Evolutionary conservation across 2,329 filamentous ascomycete genomes (phyloP).

Genomic region (Pyrenophora graminea): DNA sequence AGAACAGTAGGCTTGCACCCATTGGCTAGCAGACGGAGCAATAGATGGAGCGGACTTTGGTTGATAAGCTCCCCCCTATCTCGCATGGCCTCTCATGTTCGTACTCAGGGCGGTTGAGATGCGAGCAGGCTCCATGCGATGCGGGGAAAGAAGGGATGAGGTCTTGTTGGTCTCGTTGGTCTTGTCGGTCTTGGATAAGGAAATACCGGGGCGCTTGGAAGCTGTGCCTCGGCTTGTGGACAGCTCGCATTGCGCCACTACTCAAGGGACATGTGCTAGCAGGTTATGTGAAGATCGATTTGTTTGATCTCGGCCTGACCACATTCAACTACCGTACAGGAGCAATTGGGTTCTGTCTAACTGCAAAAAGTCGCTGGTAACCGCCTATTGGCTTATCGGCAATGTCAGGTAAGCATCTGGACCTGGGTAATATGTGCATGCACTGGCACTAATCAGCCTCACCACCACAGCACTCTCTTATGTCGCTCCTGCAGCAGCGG

Average conservation of each 20-base stretch:
- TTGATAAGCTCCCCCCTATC: no score
- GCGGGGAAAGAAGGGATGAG: no score
- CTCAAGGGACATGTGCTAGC: conserved; percentile 2
- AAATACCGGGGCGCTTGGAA: conserved; percentile 2
- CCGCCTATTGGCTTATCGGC: not conserved
- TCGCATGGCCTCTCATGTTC: no score
- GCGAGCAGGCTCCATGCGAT: no score
- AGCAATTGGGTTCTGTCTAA: not conserved
- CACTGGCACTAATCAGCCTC: not conserved
- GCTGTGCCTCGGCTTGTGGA: conserved; percentile 16
- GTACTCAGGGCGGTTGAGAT: no score
- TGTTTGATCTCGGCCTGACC: not conserved
- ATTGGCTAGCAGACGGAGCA: no score
- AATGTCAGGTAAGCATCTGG: conserved; percentile 9
- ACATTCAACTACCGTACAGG: not conserved
- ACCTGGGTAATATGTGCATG: not conserved
- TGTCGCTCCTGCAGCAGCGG: conserved; percentile 40
- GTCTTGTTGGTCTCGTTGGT: no score
- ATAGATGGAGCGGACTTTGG: no score
- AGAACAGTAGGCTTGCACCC: no score
- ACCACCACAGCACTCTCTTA: conserved; percentile 30
- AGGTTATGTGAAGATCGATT: not conserved
- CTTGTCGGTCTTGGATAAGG: not conserved
- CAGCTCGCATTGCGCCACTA: conserved; percentile 6
- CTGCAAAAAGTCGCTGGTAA: not conserved